Conservation (phyloP, 345 rosid genomes). For the Eutrema yunnanense region DNA sequence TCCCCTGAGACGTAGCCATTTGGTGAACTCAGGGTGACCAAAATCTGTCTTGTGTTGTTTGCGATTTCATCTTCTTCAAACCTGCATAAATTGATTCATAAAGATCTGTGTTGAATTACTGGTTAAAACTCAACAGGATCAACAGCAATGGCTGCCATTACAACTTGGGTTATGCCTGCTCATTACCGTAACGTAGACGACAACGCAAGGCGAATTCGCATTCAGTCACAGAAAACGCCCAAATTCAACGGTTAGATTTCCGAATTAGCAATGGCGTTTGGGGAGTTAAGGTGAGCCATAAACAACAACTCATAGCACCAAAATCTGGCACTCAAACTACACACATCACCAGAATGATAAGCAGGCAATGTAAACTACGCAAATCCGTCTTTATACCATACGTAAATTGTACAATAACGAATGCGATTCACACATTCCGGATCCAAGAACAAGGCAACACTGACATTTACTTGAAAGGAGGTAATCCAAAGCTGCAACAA, state of each 20-base stretch:
- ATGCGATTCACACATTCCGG: not conserved
- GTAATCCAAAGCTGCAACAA: not conserved
- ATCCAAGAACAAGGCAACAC: not conserved
- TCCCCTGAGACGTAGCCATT: too few species aligned
- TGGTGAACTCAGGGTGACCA: too few species aligned
- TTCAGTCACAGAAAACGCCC: too few species aligned
- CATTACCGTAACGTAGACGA: too few species aligned
- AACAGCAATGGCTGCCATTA: not conserved
- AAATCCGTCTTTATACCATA: not conserved
- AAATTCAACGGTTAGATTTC: too few species aligned
- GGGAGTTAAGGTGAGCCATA: not conserved
- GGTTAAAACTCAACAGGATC: too few species aligned
- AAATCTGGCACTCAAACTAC: not conserved
- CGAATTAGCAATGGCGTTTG: not conserved
- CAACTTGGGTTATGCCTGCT: not conserved
- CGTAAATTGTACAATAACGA: not conserved
- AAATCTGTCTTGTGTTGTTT: too few species aligned
- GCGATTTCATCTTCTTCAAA: too few species aligned
- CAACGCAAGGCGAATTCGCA: too few species aligned
- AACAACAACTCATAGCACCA: not conserved
- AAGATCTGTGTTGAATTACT: too few species aligned
- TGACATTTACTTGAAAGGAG: not conserved
- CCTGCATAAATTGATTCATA: too few species aligned
- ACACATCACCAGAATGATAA: not conserved
- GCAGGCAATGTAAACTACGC: not conserved